These are phyloP conservation scores for Scleroderma citrinum DNA, from an alignment of 768 basidiomycete species.

Conservation along the genomic window DNA sequence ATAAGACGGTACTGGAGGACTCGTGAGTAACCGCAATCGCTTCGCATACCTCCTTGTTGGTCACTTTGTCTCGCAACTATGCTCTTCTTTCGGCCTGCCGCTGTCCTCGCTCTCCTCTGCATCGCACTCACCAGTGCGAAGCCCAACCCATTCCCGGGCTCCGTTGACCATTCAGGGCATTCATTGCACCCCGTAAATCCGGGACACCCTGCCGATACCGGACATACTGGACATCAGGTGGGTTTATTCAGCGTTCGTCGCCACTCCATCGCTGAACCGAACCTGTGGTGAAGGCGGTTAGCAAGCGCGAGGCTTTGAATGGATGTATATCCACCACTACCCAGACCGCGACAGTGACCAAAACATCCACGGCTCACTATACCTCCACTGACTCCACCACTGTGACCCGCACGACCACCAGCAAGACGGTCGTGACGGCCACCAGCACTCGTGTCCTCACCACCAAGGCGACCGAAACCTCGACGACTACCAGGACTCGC, in stretches of 20 bases:
- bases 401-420: background rate
- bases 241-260: too few relatives aligned
- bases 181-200: background rate
- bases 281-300: too few relatives aligned
- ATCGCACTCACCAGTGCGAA: background rate
- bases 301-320: background rate
- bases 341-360: background rate
- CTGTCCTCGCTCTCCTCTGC: conserved; percentile 1
- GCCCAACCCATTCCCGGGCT: background rate
- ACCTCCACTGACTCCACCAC: background rate
- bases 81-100: background rate
- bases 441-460: background rate
- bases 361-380: background rate
- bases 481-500: background rate
- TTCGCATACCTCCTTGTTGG: background rate
- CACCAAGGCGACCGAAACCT: background rate
- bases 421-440: background rate
- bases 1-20: background rate
- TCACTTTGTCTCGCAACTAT: background rate
- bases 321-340: background rate
- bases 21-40: background rate
- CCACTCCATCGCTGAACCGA: too few relatives aligned
- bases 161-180: background rate
- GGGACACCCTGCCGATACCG: background rate
- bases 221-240: background rate